Base-by-base conservation (phyloP, 352 stramenopile genomes). In the Saprolegnia diclina region DNA sequence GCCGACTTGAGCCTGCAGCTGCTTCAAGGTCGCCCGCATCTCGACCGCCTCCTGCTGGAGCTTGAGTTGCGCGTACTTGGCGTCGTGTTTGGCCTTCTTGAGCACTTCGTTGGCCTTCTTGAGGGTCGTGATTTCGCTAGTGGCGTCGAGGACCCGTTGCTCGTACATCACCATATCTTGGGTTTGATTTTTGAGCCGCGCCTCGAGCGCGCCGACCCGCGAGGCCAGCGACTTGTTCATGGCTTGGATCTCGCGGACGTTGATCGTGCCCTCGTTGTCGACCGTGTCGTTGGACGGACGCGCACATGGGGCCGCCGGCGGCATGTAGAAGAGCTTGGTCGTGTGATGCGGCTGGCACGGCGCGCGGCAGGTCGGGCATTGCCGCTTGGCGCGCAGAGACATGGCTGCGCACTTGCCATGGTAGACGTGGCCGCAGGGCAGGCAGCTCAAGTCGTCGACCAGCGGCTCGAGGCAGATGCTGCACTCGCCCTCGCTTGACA, bases 381-480 rank as follows among this genome's bases (percentile, higher is more conserved):
- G 40, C 29, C 32, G 26, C 57, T 55, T 66, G 5, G 40, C 21
- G 19, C 38, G n/a, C 24, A 66, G 22, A 1, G 57, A 40, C 19
- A n/a, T 24, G 5, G 24, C n/a, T 9, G 55, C 50, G 29, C 57
- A 66, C 35, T 24, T 48, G 13, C 22, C 40, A 66, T 66, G 57
- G 35, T 54, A 66, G 5, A 66, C 57, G 22, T 66, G 57, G 6
- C 57, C 57, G 32, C 57, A 66, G 14, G 57, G 57, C 24, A 55
- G 40, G 11, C 18, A 40, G 42, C 42, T 21, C 18, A 66, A 40
- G 21, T 55, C 42, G 22, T 54, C 13, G 22, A 55, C 35, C 40
- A 66, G n/a, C 14, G 57, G 57, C 14, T 66, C 57, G 18, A 66
- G 42, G 57, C 57, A 66, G n/a, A 66, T 55, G 19, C 16, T 55